Evolutionary conservation across 169 alveolate genomes (phyloP), one percentile per base, ranked within the genome.

Genomic region (Eimeria acervulina): DNA sequence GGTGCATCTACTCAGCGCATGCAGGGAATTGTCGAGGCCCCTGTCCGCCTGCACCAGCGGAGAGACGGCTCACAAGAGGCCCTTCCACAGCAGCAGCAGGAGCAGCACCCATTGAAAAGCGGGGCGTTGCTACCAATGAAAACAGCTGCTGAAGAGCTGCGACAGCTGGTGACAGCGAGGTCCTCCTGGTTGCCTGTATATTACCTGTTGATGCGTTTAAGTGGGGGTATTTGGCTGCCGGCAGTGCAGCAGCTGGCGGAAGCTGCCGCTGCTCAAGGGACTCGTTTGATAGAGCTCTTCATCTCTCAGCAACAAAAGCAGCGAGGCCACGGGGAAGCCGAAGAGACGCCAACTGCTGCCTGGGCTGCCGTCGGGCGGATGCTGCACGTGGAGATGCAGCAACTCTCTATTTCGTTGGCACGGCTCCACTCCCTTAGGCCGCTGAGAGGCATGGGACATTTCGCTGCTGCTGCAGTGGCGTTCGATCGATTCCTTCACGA

Each of bases 201-300:
- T 31, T 83, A 83, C 44, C 31, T 51, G 40, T 66, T 83, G 51
- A 83, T 83, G 70, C 68, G 91, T 1, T 47, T 83, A 28, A 47
- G 44, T 52, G 91, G 91, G 51, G 91, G 91, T 52, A 52, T 83
- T 83, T 44, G 91, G 91, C 91, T 83, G 40, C 74, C 91, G 36
- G 91, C 91, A 8, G 91, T 83, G 47, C 91, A 83, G 91, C 91
- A 83, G 47, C 91, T 83, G 74, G 91, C 91, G 42, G 91, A 83
- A 47, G 72, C 72, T 4, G 91, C 91, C 23, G 91, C 91, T 21
- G 70, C 70, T 4, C 91, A 83, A 36, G 91, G 47, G 72, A 47
- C 91, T 66, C 40, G 91, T 31, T 74, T 83, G 8, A 38, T 83
- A 8, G 66, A 52, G 74, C 91, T 83, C 33, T 83, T 83, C 72